These are phyloP conservation scores for Cladosporium austrohemisphaericum DNA, from an alignment of 2,329 filamentous ascomycete genomes.

Conservation along the genomic window DNA sequence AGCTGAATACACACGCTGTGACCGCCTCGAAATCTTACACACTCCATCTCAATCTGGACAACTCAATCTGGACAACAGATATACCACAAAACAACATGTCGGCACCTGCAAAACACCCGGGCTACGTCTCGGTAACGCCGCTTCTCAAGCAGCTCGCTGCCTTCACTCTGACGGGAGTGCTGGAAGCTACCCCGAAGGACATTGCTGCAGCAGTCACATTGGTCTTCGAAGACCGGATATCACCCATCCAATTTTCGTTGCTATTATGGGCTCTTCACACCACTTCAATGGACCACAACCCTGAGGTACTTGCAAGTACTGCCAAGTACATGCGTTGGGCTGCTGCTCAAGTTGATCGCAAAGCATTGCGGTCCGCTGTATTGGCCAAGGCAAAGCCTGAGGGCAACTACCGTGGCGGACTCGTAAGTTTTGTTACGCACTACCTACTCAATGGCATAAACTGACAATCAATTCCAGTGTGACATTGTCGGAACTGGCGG, in stretches of 20 bases:
- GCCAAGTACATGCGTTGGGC: conserved; percentile 80
- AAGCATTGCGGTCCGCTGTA: conserved; percentile 59
- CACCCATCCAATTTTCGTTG: conserved; percentile 81
- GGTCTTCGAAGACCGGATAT: conserved; percentile 87
- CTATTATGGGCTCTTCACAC: conserved; percentile 90
- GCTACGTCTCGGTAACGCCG: conserved; percentile 58
- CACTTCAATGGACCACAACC: conserved; percentile 75
- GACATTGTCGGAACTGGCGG: conserved; percentile 98
- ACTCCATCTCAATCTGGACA: not conserved
- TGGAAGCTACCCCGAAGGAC: conserved; percentile 64
- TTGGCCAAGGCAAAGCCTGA: conserved; percentile 58
- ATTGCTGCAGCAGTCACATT: conserved; percentile 86
- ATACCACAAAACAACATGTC: not conserved
- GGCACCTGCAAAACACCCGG: conserved; percentile 28
- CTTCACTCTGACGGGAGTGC: conserved; percentile 39
- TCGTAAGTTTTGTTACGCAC: conserved; percentile 56
- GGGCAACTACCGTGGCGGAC: conserved; percentile 74
- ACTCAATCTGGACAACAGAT: not conserved
- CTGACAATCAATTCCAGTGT: conserved; percentile 47
- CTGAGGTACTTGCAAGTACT: conserved; percentile 82
- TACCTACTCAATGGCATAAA: not conserved
- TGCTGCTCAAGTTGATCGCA: conserved; percentile 66
- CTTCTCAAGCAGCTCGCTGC: conserved; percentile 67
- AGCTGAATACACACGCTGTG: not conserved
- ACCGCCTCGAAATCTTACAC: not conserved